Base-by-base conservation (phyloP, 164 flowering plant genomes). In the Amborella trichopoda region DNA sequence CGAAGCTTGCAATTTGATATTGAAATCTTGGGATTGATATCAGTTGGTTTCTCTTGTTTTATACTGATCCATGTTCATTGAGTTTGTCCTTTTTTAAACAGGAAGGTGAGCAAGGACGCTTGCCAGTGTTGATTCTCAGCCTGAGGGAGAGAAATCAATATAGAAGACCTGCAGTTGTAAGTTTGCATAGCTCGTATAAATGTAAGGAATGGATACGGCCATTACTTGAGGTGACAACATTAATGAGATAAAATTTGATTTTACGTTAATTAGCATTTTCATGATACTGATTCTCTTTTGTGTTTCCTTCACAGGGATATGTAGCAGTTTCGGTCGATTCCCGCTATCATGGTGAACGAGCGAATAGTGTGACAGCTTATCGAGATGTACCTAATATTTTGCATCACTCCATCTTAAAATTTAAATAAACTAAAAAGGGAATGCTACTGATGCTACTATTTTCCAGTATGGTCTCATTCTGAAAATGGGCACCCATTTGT, bases 331-430 rank as follows among this genome's bases (percentile, higher is more conserved):
- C 83, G 18, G 69, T 93, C 56, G 99, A 93, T 76, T 88, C 99
- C 28, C 89, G 99, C 42, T 93, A 93, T 62, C 96, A 93, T 65
- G 99, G 99, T 51, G 99, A 88, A 70, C 78, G 99, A 42, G 99
- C 99, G 28, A 63, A 26, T 25, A 71, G 17, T 53, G 19, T 43
- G 47, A 82, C 86, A 28, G 75, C 95, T 17, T 91, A 91, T 50
- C 58, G 49, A 61, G 96, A 84, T 53, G 99, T 91, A 46, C 28
- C 63, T 43, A 34, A 27, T 47, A 23, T 16, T 48, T 25, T 13
- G 23, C n/a, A n/a, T n/a, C n/a, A n/a, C n/a, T n/a, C n/a, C n/a
- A n/a, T n/a, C n/a, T n/a, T n/a, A n/a, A n/a, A n/a, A n/a, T n/a
- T n/a, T n/a, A n/a, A n/a, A n/a, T n/a, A n/a, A n/a, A n/a, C n/a